These are phyloP conservation scores for Aspergillus clavatus DNA, from an alignment of 2,329 filamentous ascomycete genomes.

Conservation along the genomic window DNA sequence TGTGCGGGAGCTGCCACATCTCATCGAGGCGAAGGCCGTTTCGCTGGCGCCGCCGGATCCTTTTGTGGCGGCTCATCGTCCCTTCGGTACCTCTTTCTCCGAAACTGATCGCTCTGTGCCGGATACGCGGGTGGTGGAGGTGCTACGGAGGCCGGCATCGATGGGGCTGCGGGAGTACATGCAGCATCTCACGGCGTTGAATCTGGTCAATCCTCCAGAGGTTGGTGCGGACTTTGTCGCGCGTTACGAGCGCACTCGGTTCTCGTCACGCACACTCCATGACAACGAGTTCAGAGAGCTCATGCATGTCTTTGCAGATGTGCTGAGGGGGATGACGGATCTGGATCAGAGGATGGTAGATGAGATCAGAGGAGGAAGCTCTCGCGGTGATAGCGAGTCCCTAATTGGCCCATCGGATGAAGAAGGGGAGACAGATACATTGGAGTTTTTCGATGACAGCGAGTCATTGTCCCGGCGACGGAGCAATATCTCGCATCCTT, in stretches of 20 bases:
- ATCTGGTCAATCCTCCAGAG: constrained; percentile 54
- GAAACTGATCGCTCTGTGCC: constrained; percentile 43
- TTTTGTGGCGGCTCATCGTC: constrained; percentile 34
- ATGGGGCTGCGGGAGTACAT: constrained; percentile 81
- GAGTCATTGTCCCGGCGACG: constrained; percentile 20
- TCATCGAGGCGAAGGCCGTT: constrained; percentile 91
- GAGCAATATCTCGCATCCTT: constrained; percentile 23
- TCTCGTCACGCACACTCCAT: constrained; percentile 65
- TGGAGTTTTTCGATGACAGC: constrained; percentile 21
- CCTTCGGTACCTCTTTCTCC: constrained; percentile 27
- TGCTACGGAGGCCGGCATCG: constrained; percentile 64
- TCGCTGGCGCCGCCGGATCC: constrained; percentile 66
- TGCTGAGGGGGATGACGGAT: constrained; percentile 70
- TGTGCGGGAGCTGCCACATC: constrained; percentile 74
- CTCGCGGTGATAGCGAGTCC: constrained; percentile 27
- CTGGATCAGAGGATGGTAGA: constrained; percentile 54
- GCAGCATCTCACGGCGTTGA: constrained; percentile 61
- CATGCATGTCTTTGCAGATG: constrained; percentile 78
- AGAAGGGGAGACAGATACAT: constrained; percentile 36
- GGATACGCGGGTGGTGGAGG: constrained; percentile 62
- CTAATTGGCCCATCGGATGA: constrained; percentile 37
- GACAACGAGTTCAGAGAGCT: constrained; percentile 68
- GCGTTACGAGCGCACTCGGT: constrained; percentile 79
- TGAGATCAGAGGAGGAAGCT: constrained; percentile 24
- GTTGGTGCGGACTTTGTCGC: constrained; percentile 59